Percentiles rank a stretch among this genome's conserved stretches.
Evolutionary conservation across 164 flowering plant species (phyloP).

Genomic region (Euptelea pleiosperma): DNA sequence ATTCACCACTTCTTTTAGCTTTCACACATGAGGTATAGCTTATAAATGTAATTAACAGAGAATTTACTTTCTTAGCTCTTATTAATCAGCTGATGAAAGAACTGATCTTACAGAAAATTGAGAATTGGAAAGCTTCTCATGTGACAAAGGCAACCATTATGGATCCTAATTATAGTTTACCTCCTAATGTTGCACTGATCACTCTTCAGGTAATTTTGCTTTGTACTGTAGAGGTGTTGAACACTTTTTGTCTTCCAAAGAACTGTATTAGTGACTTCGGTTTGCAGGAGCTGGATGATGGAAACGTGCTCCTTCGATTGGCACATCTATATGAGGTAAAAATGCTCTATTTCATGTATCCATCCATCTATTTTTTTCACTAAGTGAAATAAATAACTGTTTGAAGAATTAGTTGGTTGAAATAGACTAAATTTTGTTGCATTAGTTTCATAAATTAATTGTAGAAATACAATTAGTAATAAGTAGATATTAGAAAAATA

Average conservation of each 20-base stretch:
- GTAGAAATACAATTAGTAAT: not conserved
- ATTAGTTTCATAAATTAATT: not conserved
- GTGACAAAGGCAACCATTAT: slow-evolving; percentile 38
- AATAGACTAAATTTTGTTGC: not conserved
- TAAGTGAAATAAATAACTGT: no score
- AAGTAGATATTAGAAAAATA: not conserved
- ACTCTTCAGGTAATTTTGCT: slow-evolving; percentile 71
- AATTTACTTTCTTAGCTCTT: not conserved
- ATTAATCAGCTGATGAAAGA: not conserved
- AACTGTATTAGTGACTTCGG: not conserved
- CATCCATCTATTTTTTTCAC: no score
- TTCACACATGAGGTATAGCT: slow-evolving; percentile 66
- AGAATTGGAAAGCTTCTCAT: slow-evolving; percentile 56
- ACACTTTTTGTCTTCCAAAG: not conserved
- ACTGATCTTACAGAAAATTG: slow-evolving; percentile 39
- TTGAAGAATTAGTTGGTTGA: no score
- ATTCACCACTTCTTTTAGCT: slow-evolving; percentile 77
- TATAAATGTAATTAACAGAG: not conserved
- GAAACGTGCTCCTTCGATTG: slow-evolving; percentile 63
- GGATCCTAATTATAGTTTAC: slow-evolving; percentile 68
- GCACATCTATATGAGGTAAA: slow-evolving; percentile 85
- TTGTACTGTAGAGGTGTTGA: not conserved
- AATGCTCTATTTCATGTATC: not conserved
- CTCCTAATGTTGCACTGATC: slow-evolving; percentile 74
- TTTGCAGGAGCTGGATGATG: slow-evolving; percentile 70